phyloP scores from a whole-genome alignment of 768 basidiomycete species.

The Gloeophyllum trabeum region DNA sequence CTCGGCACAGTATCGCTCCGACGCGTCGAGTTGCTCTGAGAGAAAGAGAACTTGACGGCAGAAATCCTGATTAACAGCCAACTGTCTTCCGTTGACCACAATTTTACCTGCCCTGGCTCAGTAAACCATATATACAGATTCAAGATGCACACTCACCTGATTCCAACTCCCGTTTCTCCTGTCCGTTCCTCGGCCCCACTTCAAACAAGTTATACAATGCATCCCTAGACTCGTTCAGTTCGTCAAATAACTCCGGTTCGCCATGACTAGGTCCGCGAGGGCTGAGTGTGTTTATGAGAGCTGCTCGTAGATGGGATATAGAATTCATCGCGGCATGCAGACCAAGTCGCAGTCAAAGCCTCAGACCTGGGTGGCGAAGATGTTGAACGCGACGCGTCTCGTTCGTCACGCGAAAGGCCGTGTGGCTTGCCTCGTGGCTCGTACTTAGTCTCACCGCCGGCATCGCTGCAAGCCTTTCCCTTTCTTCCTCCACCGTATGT shows the following conservation, averaged over 20 bases:
- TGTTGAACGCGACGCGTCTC: too few species aligned
- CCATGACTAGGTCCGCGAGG: conserved; percentile 32
- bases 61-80: conserved; percentile 72
- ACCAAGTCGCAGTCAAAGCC: too few species aligned
- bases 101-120: conserved; percentile 45
- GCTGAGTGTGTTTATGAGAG: conserved; percentile 36
- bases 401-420: too few species aligned
- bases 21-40: conserved; percentile 70
- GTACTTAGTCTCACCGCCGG: too few species aligned
- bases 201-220: conserved; percentile 55
- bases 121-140: neutral
- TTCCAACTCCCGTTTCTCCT: conserved; percentile 65
- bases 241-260: conserved; percentile 70
- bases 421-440: too few species aligned
- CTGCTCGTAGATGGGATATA: conserved; percentile 42
- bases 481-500: neutral
- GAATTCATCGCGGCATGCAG: conserved; percentile 50
- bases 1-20: conserved; percentile 69
- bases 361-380: too few species aligned
- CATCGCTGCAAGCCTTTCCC: too few species aligned
- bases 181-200: conserved; percentile 44
- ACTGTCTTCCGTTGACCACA: conserved; percentile 48
- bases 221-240: conserved; percentile 55
- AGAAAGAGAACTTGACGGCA: conserved; percentile 68
- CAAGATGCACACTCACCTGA: conserved; percentile 30